Base-by-base conservation (phyloP, 225 moss, liverwort and hornwort species). In the Straminergon stramineum region DNA sequence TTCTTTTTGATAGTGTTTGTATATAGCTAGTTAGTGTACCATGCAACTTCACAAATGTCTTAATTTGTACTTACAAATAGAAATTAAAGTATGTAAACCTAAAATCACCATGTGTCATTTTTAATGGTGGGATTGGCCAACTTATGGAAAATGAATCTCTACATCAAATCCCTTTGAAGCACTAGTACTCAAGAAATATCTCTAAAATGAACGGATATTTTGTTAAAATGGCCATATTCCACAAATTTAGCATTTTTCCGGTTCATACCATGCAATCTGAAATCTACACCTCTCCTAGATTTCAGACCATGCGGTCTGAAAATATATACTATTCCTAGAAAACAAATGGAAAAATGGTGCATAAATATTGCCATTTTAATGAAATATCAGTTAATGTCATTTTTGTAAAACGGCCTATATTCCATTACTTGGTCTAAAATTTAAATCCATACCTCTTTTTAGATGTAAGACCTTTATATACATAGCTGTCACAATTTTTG, bases 391-490 rank as follows among this genome's bases (percentile, higher is more conserved):
- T n/a, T n/a, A n/a, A n/a, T 45, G 17, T 17, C 74, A 28, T 28
- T 45, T 45, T 28, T 1, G 0, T 45, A 28, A 74, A 3, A 74
- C 17, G 2, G 2, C 6, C 4, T 17, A 7, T 6, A 45, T 45
- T 74, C 17, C 17, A 28, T 45, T 17, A 28, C 28, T 17, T 73
- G 27, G 26, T 31, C 30, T 11, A 0, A 74, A 28, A 17, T 74
- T 17, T 16, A 3, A 28, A 74, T 45, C 6, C 28, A 3, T 43
- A 71, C 15, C 41, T 27, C 9, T 28, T 28, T 16, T 17, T 17
- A 28, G 3, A 28, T 74, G 2, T 28, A 1, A 74, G 6, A 10
- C 17, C 10, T 45, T 10, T 74, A 16, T 8, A 4, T 24, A 70
- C 70, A 70, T 13, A 28, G 17, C 17, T 74, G 27, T 43, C 27